Conservation (phyloP, 2,329 filamentous ascomycete species). For the Beauveria asiatica region DNA sequence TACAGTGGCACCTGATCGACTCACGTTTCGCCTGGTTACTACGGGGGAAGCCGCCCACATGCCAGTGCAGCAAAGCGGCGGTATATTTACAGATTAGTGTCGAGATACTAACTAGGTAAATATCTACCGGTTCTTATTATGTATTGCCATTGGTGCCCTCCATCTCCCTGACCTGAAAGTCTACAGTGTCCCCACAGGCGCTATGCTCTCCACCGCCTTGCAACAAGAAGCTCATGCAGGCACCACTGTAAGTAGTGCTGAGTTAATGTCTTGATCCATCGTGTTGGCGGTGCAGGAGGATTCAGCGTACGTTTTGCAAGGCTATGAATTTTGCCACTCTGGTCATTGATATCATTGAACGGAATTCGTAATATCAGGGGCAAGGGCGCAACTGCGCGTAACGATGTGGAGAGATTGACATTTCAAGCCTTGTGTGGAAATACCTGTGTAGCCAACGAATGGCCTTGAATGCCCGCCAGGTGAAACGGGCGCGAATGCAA, state of each 20-base stretch:
- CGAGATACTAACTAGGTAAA: too few species aligned
- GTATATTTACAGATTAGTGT: neutral
- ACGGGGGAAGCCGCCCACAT: constrained; percentile 6
- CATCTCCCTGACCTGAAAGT: neutral
- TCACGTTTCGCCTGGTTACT: neutral
- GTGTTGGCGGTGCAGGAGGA: neutral
- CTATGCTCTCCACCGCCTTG: neutral
- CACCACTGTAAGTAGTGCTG: too few species aligned
- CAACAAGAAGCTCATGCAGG: too few species aligned
- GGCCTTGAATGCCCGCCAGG: neutral
- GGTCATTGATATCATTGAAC: neutral
- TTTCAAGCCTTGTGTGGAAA: neutral
- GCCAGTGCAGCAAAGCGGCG: neutral
- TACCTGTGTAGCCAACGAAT: neutral
- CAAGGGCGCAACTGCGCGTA: neutral
- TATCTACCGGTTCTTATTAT: neutral
- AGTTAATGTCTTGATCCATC: neutral
- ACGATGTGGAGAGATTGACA: neutral
- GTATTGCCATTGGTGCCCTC: neutral
- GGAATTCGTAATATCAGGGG: neutral
- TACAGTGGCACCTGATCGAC: neutral
- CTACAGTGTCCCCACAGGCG: neutral
- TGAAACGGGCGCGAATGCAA: neutral
- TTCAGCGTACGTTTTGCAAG: neutral
- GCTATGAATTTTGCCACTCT: neutral